Evolutionary conservation across 805 yeast genomes (phyloP).

Genomic region (Yamadazyma paraphyllophila): DNA sequence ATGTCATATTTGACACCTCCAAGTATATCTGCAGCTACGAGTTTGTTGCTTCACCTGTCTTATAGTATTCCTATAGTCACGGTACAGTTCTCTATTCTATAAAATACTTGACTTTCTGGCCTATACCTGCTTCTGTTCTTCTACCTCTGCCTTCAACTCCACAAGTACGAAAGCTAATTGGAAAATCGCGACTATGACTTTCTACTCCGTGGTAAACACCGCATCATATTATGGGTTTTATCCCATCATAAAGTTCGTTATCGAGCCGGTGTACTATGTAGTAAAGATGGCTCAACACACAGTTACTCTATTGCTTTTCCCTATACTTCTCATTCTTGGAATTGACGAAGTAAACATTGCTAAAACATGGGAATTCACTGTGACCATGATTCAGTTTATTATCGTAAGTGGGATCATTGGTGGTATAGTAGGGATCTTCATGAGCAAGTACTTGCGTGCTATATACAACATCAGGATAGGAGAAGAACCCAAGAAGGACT

Average conservation of each 20-base stretch:
- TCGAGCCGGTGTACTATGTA: slow-evolving; percentile 2
- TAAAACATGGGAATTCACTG: slow-evolving; percentile 7
- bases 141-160: too few species aligned
- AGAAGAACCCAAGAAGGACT: neutral
- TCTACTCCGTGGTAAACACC: neutral
- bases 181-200: neutral
- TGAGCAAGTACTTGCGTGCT: slow-evolving; percentile 4
- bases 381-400: slow-evolving; percentile 10
- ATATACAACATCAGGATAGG: neutral
- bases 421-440: slow-evolving; percentile 4
- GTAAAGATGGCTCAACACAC: slow-evolving; percentile 3
- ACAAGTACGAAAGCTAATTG: too few species aligned
- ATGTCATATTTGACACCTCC: too few species aligned
- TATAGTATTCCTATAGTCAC: too few species aligned
- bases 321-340: slow-evolving; percentile 9
- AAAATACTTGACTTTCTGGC: too few species aligned
- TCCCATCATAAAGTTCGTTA: slow-evolving; percentile 3
- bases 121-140: too few species aligned
- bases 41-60: too few species aligned
- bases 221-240: neutral
- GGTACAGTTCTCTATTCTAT: too few species aligned
- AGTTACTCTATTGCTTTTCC: slow-evolving; percentile 4
- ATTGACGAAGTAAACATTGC: slow-evolving; percentile 7
- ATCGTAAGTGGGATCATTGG: slow-evolving; percentile 13
- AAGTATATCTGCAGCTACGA: too few species aligned